Percentiles rank a stretch among this genome's conserved stretches.
Evolutionary conservation across 2,329 filamentous ascomycete species (phyloP).

Genomic region (Dothidotthia symphoricarpi): DNA sequence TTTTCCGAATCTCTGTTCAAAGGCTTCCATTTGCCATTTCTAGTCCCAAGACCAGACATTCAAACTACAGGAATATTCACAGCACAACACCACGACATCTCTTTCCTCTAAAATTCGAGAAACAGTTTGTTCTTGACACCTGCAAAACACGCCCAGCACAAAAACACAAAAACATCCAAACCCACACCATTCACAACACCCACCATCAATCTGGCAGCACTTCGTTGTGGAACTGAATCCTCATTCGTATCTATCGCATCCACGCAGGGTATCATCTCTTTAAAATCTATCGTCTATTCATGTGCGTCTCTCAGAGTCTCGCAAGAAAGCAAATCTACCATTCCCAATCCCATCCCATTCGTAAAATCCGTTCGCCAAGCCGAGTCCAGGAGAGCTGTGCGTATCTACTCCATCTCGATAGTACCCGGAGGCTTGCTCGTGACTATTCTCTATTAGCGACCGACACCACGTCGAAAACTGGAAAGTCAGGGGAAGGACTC

Average conservation of each 20-base stretch:
- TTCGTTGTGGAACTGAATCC: conserved; percentile 12
- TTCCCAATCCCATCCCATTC: not conserved
- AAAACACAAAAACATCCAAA: no score
- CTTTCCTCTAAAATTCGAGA: not conserved
- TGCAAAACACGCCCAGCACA: no score
- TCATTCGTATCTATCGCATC: conserved; percentile 13
- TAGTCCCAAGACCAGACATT: not conserved
- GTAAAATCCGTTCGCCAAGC: not conserved
- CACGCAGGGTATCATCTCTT: conserved; percentile 26
- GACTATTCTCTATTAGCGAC: conserved; percentile 42
- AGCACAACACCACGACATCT: not conserved
- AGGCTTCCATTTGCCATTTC: not conserved
- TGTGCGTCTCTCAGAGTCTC: conserved; percentile 7
- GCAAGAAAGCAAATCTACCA: no score
- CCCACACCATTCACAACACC: no score
- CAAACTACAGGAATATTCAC: conserved; percentile 1
- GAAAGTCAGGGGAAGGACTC: conserved; percentile 36
- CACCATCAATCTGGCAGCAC: conserved; percentile 17
- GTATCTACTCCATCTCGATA: conserved; percentile 69
- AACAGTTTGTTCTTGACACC: not conserved
- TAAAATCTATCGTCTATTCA: conserved; percentile 23
- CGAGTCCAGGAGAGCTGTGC: not conserved
- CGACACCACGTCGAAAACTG: conserved; percentile 8
- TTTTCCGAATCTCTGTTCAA: no score
- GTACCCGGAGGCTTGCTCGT: conserved; percentile 69